These are phyloP conservation scores for Ogataea zsoltii DNA, from an alignment of 805 yeast species.

Conservation along the genomic window DNA sequence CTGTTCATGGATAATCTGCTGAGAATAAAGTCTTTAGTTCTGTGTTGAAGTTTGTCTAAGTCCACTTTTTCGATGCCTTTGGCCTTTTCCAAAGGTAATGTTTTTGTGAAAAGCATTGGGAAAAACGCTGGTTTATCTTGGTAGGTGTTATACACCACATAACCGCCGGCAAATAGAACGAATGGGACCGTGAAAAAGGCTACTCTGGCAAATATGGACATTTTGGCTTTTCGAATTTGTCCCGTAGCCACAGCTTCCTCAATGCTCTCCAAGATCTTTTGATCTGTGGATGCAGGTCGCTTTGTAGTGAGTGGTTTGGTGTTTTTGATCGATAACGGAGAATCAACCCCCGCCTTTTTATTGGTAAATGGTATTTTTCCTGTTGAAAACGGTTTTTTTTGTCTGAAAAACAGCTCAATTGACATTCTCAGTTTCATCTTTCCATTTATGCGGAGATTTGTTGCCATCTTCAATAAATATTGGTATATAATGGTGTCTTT, in stretches of 20 bases:
- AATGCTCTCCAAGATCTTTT: conserved; percentile 17
- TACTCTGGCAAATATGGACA: conserved; percentile 21
- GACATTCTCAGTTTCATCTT: not conserved
- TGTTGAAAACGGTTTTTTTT: not conserved
- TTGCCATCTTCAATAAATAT: not conserved
- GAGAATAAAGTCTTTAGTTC: conserved; percentile 27
- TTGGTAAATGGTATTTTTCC: not conserved
- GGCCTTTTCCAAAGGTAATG: conserved; percentile 28
- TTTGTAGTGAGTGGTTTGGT: conserved; percentile 6
- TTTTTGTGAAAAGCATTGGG: conserved; percentile 32
- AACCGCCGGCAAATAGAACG: conserved; percentile 25
- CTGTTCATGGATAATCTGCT: conserved; percentile 34
- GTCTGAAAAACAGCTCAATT: not conserved
- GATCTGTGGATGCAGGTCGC: conserved; percentile 13
- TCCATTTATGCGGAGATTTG: not conserved
- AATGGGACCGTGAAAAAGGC: conserved; percentile 26
- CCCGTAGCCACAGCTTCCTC: conserved; percentile 20
- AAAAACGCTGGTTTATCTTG: conserved; percentile 33
- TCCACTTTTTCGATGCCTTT: conserved; percentile 30
- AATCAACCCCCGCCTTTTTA: not conserved
- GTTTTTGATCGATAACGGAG: conserved; percentile 3
- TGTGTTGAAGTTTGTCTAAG: conserved; percentile 28
- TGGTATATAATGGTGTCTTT: too few species aligned
- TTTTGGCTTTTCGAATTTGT: conserved; percentile 11
- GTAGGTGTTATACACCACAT: conserved; percentile 30